These are phyloP conservation scores for Dictyostelium discoideum DNA, from an alignment of 78 protist genomes.

Conservation along the genomic window DNA sequence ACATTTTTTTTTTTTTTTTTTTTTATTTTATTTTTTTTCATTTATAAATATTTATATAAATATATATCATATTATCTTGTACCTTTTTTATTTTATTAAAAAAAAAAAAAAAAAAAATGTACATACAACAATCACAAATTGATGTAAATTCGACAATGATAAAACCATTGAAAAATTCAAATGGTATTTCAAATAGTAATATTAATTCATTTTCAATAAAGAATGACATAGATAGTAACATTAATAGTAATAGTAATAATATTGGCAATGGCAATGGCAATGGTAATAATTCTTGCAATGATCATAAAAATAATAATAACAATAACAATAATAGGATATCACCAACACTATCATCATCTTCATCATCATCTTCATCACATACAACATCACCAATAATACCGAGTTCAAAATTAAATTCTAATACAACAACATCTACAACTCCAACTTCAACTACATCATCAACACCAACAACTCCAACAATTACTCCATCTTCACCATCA, in stretches of 20 bases:
- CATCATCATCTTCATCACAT: neutral
- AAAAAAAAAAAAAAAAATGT: neutral
- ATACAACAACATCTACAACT: neutral
- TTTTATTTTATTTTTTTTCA: neutral
- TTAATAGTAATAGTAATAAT: no score
- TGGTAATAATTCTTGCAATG: neutral
- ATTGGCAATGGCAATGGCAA: no score
- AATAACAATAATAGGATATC: neutral
- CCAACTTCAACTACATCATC: neutral
- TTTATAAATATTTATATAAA: no score
- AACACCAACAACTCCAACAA: conserved; percentile 22
- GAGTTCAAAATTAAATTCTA: neutral
- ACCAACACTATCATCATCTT: neutral
- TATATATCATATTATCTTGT: no score
- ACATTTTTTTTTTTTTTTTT: neutral
- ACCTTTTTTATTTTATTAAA: no score
- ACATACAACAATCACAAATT: neutral
- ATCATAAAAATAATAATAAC: no score
- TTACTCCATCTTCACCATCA: neutral
- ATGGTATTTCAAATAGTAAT: neutral
- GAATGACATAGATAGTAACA: no score
- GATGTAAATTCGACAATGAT: neutral
- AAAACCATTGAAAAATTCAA: neutral
- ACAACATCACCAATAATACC: neutral
- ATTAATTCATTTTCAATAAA: neutral